Evolutionary conservation across 192 early-diverging fungal genomes (phyloP).

Genomic region (Umbelopsis sp.): DNA sequence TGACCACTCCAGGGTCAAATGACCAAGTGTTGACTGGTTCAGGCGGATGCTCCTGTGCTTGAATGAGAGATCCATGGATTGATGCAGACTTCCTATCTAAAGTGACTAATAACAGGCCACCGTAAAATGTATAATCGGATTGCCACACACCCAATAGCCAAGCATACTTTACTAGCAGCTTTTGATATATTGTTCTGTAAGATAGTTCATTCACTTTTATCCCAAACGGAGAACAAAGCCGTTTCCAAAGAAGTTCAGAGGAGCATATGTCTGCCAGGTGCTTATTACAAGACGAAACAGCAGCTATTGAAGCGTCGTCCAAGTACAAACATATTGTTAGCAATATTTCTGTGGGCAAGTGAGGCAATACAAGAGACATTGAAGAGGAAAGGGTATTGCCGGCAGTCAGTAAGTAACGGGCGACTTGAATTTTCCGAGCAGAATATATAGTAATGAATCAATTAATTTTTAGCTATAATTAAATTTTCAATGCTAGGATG

Average conservation of each 20-base stretch:
- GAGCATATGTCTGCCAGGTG: background rate
- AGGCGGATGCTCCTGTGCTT: slow-evolving; percentile 3
- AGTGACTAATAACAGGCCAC: background rate
- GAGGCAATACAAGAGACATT: background rate
- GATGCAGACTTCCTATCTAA: background rate
- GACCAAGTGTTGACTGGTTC: slow-evolving; percentile 4
- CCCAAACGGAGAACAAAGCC: slow-evolving; percentile 4
- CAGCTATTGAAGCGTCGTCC: slow-evolving; percentile 1
- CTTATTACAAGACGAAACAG: background rate
- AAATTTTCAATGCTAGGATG: too few relatives aligned
- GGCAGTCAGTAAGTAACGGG: too few relatives aligned
- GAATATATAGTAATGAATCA: too few relatives aligned
- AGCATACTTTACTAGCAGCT: background rate
- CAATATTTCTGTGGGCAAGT: slow-evolving; percentile 3
- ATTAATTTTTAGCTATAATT: too few relatives aligned
- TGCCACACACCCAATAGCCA: slow-evolving; percentile 15
- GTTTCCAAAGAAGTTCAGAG: slow-evolving; percentile 5
- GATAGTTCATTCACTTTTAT: background rate
- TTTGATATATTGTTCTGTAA: slow-evolving; percentile 10
- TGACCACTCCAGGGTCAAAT: slow-evolving; percentile 11
- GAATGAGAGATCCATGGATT: background rate
- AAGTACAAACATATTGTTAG: background rate
- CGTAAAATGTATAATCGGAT: slow-evolving; percentile 2
- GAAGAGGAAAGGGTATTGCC: background rate
- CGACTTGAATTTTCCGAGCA: too few relatives aligned